phyloP scores from a whole-genome alignment of 257 asterid species.

The Plantago major region DNA sequence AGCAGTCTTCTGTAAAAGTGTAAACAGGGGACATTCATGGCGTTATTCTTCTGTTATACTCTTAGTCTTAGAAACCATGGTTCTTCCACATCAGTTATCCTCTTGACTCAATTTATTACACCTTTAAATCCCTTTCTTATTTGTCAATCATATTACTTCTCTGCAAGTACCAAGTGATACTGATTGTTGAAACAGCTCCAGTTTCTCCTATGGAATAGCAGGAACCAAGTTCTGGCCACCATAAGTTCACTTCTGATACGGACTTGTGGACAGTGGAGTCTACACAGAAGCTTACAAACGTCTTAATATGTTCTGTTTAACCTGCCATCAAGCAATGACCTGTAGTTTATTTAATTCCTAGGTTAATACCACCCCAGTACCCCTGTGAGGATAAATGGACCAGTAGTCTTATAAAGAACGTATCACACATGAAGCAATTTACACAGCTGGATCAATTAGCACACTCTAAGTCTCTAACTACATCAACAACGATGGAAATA shows the following conservation, averaged over 20 bases:
- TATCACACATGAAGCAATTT: not conserved
- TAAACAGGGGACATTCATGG: not conserved
- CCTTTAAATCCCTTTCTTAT: not conserved
- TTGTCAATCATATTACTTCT: not conserved
- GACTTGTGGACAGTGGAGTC: slow-evolving; percentile 1
- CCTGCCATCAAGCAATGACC: not conserved
- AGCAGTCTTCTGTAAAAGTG: not conserved
- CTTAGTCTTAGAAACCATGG: not conserved
- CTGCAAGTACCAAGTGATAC: not conserved
- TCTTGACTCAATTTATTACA: not conserved
- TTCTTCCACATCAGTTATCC: not conserved
- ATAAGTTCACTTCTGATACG: too few relatives aligned
- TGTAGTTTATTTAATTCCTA: not conserved
- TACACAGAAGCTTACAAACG: not conserved
- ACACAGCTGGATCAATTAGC: not conserved
- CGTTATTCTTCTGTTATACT: not conserved
- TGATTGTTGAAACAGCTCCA: slow-evolving; percentile 3
- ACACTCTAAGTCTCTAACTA: not conserved
- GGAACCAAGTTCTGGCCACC: not conserved
- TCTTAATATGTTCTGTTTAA: too few relatives aligned
- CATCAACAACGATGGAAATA: not conserved
- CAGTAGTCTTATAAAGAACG: not conserved
- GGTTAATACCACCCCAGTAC: not conserved
- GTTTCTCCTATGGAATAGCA: not conserved
- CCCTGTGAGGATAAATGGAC: too few relatives aligned